Percentiles rank a stretch among this genome's conserved stretches.
phyloP scores from a whole-genome alignment of 805 yeast species.

The Metschnikowia noctiluminum region DNA sequence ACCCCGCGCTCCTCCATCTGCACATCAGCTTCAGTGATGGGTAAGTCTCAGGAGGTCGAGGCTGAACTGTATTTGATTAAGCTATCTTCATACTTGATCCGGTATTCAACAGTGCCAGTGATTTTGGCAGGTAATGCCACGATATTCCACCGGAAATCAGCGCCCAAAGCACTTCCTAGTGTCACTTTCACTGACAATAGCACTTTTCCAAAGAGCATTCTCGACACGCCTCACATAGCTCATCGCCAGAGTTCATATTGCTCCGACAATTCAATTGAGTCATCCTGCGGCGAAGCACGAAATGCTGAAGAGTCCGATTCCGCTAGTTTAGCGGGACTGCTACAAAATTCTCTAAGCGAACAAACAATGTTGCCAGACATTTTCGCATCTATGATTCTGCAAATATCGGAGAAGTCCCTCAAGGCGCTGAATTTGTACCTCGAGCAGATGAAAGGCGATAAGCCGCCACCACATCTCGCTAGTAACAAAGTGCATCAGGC shows the following conservation, averaged over 20 bases:
- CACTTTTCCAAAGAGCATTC: constrained; percentile 1
- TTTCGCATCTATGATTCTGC: constrained; percentile 24
- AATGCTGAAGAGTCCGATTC: constrained; percentile 3
- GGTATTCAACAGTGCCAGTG: constrained; percentile 39
- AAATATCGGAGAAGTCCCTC: constrained; percentile 27
- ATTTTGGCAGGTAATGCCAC: constrained; percentile 34
- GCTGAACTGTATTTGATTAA: constrained; percentile 31
- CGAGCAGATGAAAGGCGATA: constrained; percentile 16
- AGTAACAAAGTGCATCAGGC: constrained; percentile 36
- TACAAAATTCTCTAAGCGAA: neutral
- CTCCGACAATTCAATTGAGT: constrained; percentile 18
- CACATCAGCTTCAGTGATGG: neutral
- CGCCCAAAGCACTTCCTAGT: constrained; percentile 4
- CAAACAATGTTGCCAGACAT: neutral
- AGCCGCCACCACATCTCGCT: constrained; percentile 14
- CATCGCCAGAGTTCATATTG: constrained; percentile 13
- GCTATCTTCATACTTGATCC: constrained; percentile 35
- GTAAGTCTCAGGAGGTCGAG: constrained; percentile 6
- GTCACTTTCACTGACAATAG: constrained; percentile 14
- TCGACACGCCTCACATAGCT: neutral
- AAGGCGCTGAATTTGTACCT: constrained; percentile 26
- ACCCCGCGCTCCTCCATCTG: constrained; percentile 8
- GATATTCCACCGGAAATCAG: constrained; percentile 12
- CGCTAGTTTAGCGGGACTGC: neutral
- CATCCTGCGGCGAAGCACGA: constrained; percentile 11